phyloP scores from a whole-genome alignment of 495 filamentous ascomycete species.

The Penicillium verhagenii region DNA sequence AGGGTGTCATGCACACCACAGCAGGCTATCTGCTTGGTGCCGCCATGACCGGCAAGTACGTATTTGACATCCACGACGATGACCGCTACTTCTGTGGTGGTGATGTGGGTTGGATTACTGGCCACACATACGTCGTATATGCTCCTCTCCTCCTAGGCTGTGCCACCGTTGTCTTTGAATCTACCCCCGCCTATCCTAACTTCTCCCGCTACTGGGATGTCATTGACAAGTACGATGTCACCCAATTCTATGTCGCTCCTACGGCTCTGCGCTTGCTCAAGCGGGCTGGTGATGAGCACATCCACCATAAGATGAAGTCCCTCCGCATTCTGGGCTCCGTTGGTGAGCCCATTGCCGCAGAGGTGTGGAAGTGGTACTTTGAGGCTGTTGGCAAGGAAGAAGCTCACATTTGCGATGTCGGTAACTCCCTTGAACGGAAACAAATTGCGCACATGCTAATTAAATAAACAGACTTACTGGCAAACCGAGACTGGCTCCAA shows the following conservation, averaged over 20 bases:
- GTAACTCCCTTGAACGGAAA: constrained; percentile 28
- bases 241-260: constrained; percentile 98
- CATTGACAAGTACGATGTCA: constrained; percentile 90
- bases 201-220: constrained; percentile 99
- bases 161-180: constrained; percentile 97
- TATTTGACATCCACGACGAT: constrained; percentile 94
- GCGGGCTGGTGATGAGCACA: constrained; percentile 89
- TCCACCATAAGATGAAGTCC: constrained; percentile 83
- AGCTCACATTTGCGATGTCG: constrained; percentile 91
- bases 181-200: constrained; percentile 94
- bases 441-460: neutral
- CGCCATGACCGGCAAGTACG: constrained; percentile 93
- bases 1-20: constrained; percentile 98
- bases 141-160: constrained; percentile 90
- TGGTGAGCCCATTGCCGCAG: constrained; percentile 95
- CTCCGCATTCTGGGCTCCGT: constrained; percentile 93
- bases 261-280: constrained; percentile 92
- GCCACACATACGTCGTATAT: constrained; percentile 99
- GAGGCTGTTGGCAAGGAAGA: constrained; percentile 93
- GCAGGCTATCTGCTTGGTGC: constrained; percentile 91
- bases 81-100: constrained; percentile 97
- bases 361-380: constrained; percentile 99
- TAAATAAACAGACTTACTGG: constrained; percentile 83
- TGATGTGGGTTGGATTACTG: constrained; percentile 99
- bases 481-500: constrained; percentile 99